Base-by-base conservation (phyloP, 495 filamentous ascomycete genomes). In the Aspergillus bertholletiae region DNA sequence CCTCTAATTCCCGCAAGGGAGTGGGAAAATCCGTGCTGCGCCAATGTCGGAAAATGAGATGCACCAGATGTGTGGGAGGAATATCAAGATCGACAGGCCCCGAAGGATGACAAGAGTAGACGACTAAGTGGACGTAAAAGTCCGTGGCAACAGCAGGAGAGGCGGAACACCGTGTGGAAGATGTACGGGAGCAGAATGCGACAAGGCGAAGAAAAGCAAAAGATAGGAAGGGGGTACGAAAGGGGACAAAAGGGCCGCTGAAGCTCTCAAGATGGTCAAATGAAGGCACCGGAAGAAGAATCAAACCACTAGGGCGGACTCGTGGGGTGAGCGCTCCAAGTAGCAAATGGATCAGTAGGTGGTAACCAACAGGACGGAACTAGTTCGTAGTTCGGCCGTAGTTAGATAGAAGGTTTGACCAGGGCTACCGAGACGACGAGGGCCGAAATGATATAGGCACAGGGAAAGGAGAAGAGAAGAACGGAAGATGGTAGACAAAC, bases 21-120 rank as follows among this genome's bases (percentile, higher is more conserved):
- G 62, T 56, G 48, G 50, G 47, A 62, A 54, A 57, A 32, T 40
- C 30, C 18, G 28, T 35, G 55, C 24, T 48, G 53, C 7, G 49
- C 47, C 49, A 53, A 49, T 51, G 49, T 34, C 47, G 39, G 47
- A 45, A 52, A 54, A 51, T 35, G 40, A 45, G 26, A 45, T 18
- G 26, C 51, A 54, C 50, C 27, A 12, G 27, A 46, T 43, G 39
- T 48, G 51, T n/a, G 22, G 23, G 35, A 23, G 49, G 51, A 48
- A 62, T 66, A 66, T 66, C 63, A 66, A 61, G 55, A 60, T 59
- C 51, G 48, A 53, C 60, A 34, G 47, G 34, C 53, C 49, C 55
- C 50, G 51, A 53, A 53, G n/a, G 57, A 56, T 48, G 57, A 55
- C 34, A 40, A 48, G 43, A 44, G 51, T 24, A 46, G n/a, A 51